phyloP scores from a whole-genome alignment of 805 yeast species.

The Saturnispora zaruensis region DNA sequence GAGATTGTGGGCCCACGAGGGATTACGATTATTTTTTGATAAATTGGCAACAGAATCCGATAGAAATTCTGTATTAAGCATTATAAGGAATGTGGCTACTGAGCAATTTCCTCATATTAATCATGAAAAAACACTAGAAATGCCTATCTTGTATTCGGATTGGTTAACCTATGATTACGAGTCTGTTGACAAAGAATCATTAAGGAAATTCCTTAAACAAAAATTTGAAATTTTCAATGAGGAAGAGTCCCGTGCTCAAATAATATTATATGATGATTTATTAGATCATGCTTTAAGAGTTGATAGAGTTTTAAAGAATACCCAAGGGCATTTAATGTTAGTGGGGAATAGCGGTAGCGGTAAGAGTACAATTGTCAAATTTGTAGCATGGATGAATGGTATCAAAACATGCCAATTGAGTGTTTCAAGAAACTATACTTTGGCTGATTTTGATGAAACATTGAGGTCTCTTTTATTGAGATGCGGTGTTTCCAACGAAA shows the following conservation, averaged over 20 bases:
- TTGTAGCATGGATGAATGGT: constrained; percentile 92
- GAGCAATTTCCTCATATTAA: constrained; percentile 41
- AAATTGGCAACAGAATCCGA: constrained; percentile 45
- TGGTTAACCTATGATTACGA: constrained; percentile 65
- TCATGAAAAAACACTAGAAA: constrained; percentile 26
- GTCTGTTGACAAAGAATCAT: constrained; percentile 40
- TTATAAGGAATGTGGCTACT: constrained; percentile 28
- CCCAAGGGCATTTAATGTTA: constrained; percentile 83
- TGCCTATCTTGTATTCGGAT: constrained; percentile 59
- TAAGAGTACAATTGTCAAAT: constrained; percentile 62
- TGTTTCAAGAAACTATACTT: constrained; percentile 44
- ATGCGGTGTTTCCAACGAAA: constrained; percentile 49
- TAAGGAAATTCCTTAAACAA: constrained; percentile 49
- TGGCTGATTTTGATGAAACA: constrained; percentile 59
- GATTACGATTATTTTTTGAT: constrained; percentile 67
- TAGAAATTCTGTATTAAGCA: constrained; percentile 38
- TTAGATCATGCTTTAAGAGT: constrained; percentile 69
- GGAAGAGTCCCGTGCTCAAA: constrained; percentile 56
- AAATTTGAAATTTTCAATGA: constrained; percentile 66
- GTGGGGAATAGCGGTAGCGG: constrained; percentile 83
- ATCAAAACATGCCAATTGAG: constrained; percentile 48
- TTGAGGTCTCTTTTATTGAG: constrained; percentile 45
- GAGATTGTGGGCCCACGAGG: constrained; percentile 77
- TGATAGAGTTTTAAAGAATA: constrained; percentile 73
- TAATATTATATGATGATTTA: constrained; percentile 61